phyloP scores from a whole-genome alignment of 2,329 filamentous ascomycete genomes.

The Neofusicoccum cordaticola region DNA sequence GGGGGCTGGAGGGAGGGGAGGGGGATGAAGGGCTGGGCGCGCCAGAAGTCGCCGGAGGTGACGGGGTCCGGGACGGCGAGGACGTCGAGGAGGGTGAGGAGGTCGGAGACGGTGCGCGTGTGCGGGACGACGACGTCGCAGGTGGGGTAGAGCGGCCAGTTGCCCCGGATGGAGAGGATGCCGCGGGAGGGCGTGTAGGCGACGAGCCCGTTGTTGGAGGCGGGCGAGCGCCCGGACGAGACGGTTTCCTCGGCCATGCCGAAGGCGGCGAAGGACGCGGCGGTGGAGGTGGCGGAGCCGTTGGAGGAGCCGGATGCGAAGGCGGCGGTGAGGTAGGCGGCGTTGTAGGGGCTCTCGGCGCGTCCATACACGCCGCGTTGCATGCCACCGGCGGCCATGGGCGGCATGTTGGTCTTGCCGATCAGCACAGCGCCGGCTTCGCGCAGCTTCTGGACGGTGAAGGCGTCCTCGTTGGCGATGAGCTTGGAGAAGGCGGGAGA shows the following conservation, averaged over 20 bases:
- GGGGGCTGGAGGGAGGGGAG: slow-evolving; percentile 33
- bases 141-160: slow-evolving; percentile 54
- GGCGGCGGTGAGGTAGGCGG: slow-evolving; percentile 49
- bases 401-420: slow-evolving; percentile 56
- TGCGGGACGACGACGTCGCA: slow-evolving; percentile 48
- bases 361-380: slow-evolving; percentile 54
- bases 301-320: slow-evolving; percentile 57
- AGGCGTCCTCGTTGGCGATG: slow-evolving; percentile 50
- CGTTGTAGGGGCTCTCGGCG: slow-evolving; percentile 54
- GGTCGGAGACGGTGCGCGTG: not conserved
- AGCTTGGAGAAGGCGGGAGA: slow-evolving; percentile 53
- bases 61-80: slow-evolving; percentile 41
- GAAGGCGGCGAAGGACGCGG: slow-evolving; percentile 51
- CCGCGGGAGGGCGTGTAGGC: slow-evolving; percentile 55
- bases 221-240: slow-evolving; percentile 53
- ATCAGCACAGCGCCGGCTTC: slow-evolving; percentile 49
- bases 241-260: slow-evolving; percentile 54
- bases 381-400: slow-evolving; percentile 56
- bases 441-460: slow-evolving; percentile 45
- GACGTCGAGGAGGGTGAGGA: slow-evolving; percentile 42
- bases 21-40: slow-evolving; percentile 45
- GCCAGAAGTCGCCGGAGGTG: slow-evolving; percentile 51
- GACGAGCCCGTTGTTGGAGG: slow-evolving; percentile 54
- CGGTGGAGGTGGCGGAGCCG: slow-evolving; percentile 49
- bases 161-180: slow-evolving; percentile 48